A percentile compares a stretch with the other conserved stretches of the same genome.
phyloP scores from a whole-genome alignment of 2,329 filamentous ascomycete genomes.

The Sporothrix brunneoviolacea region DNA sequence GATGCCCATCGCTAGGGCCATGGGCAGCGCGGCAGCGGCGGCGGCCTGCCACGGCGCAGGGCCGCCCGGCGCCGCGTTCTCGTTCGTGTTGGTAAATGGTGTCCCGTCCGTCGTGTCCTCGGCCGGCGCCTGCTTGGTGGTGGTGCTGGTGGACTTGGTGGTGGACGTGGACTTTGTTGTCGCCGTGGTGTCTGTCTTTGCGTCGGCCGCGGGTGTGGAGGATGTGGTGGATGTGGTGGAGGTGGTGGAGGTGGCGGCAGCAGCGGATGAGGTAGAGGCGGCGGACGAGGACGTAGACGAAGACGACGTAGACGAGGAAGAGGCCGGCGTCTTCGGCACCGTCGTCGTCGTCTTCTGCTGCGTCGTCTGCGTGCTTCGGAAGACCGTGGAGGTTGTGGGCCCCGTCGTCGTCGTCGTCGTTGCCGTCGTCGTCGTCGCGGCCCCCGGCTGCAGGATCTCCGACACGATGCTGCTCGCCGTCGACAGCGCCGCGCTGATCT shows the following conservation, averaged over 20 bases:
- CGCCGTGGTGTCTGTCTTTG: not conserved
- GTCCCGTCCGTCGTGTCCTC: conserved; percentile 16
- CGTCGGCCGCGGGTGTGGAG: not conserved
- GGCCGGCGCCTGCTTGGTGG: conserved; percentile 3
- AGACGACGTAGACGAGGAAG: not conserved
- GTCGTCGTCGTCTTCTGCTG: not conserved
- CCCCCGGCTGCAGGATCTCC: not conserved
- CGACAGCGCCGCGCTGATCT: conserved; percentile 12
- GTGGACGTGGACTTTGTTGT: not conserved
- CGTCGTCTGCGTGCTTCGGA: not conserved
- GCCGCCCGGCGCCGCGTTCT: not conserved
- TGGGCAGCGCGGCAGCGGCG: not conserved
- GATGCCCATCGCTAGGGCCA: not conserved
- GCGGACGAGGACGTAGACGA: not conserved
- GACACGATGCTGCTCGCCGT: conserved; percentile 15
- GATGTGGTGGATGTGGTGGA: not conserved
- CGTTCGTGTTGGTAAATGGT: conserved; percentile 18
- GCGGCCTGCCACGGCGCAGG: not conserved
- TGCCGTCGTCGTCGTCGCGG: not conserved
- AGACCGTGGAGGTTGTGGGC: not conserved
- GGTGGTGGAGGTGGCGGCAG: not conserved
- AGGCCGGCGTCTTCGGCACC: not conserved
- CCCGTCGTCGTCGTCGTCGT: conserved; percentile 1
- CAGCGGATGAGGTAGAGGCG: not conserved
- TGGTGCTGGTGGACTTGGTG: not conserved